Evolutionary conservation across 2,329 filamentous ascomycete genomes (phyloP), one percentile per base, ranked within the genome.

Genomic region (Ilyonectria sp.): DNA sequence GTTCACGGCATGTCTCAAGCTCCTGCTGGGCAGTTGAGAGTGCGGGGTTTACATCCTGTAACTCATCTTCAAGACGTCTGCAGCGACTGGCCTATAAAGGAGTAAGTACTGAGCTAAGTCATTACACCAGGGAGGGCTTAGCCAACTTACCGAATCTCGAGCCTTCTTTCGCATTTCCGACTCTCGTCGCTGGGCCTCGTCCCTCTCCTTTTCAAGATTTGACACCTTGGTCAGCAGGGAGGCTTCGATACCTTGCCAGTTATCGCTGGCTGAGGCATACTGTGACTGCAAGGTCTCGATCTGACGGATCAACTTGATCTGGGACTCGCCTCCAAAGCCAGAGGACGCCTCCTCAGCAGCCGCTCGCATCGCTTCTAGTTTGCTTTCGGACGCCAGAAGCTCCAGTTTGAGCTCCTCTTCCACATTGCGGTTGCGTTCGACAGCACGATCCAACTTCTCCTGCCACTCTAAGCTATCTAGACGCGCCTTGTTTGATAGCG

Each of bases 251-350:
- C 94, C 94, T 78, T 98, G 95, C 96, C 97, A 99, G 75, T 99
- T 99, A 77, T 97, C 94, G 73, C 94, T 96, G 1, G 96, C 96
- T 61, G 97, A 91, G 1, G 94, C 91, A 81, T 99, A 97, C 79
- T 99, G 97, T 7, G 93, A 96, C 80, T 99, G 96, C 43, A 99
- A 83, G 1, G 94, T 98, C 83, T 99, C 96, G 60, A 99, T 93
- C 81, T 99, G 97, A 46, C 96, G 91, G 49, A 98, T 85, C 46
- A 98, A 86, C 79, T 98, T 98, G 49, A 93, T 93, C 75, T 97
- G 94, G 0, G 93, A 90, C 77, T 97, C 94, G 15, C 94, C 93
- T 6, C 91, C 90, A 15, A 90, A 90, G 17, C 93, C 93, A 3
- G 94, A 95, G 1, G 94, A 94, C 1, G 91, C 94, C 80, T 99